Evolutionary conservation across 108 stramenopile genomes (phyloP), one percentile per base, ranked within the genome.

Genomic region (Chaetoceros tenuissimus): DNA sequence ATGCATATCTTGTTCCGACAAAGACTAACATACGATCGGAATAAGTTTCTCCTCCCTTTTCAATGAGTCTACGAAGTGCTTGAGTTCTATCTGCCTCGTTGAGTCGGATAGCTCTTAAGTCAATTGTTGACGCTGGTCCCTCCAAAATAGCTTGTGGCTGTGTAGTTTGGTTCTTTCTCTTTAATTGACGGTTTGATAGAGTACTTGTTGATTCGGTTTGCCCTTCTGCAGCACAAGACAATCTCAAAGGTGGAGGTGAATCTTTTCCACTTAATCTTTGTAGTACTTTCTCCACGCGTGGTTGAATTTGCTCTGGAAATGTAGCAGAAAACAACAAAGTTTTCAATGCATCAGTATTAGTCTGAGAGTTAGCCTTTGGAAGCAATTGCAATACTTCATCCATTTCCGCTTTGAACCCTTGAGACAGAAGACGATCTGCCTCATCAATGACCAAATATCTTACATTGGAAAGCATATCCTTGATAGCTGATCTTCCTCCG

Each of bases 391-490:
- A 51, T 30, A 97, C 68, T 18, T 67, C 59, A 53, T 79, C 69
- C 44, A 96, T 59, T 51, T 95, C 96, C 3, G 66, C 52, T 52
- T 84, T 70, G 62, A 97, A 96, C 2, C 72, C 88, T 2, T 64
- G 69, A 0, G 77, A 71, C 23, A 97, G 59, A 2, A 97, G 63
- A 3, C 92, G 70, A 69, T 99, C 98, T 2, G 98, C 96, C 67
- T 99, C 98, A 58, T 99, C 98, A 48, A 99, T 63, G n/a, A 97
- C 94, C 22, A 98, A 57, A 55, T 78, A 94, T 28, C 68, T 31
- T 56, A 82, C 59, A 7, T 67, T 53, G 19, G 46, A 31, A 25
- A 97, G 48, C 48, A 87, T 46, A 30, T 80, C 79, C 29, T 73
- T 58, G 56, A 81, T 46, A 2, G 69, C 43, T 1, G 48, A 50